Evolutionary conservation across 352 stramenopile genomes (phyloP).

Genomic region (Phytophthora boehmeriae): DNA sequence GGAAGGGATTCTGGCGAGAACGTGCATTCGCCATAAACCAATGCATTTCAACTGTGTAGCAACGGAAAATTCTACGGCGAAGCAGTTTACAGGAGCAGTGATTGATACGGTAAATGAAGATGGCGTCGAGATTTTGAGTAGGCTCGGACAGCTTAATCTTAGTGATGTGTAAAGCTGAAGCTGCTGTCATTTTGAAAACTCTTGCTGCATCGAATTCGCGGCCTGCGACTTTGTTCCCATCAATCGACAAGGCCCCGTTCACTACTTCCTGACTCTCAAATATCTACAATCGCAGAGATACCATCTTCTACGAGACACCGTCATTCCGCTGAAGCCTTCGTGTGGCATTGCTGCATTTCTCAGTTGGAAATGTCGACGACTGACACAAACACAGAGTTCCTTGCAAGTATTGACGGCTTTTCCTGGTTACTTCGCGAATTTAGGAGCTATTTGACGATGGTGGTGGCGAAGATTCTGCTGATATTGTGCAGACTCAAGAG

Average conservation of each 20-base stretch:
- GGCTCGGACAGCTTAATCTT: constrained; percentile 1
- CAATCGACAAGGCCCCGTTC: too few relatives aligned
- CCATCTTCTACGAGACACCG: too few relatives aligned
- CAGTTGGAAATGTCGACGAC: constrained; percentile 2
- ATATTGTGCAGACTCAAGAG: too few relatives aligned
- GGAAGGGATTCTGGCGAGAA: constrained; percentile 1
- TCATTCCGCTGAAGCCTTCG: too few relatives aligned
- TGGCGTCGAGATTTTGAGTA: constrained; percentile 1
- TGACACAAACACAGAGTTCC: constrained; percentile 10
- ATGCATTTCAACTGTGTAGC: constrained; percentile 5
- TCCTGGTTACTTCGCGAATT: neutral
- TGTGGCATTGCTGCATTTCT: constrained; percentile 4
- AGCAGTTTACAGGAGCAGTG: constrained; percentile 10
- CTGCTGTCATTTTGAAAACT: neutral
- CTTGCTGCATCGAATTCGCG: too few relatives aligned
- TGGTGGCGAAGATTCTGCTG: neutral
- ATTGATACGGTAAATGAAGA: neutral
- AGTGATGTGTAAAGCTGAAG: neutral
- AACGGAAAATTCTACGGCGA: neutral
- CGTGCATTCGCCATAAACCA: constrained; percentile 2
- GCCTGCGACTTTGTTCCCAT: too few relatives aligned
- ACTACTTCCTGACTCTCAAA: too few relatives aligned
- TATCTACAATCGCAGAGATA: too few relatives aligned
- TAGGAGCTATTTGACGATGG: neutral
- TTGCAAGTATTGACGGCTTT: constrained; percentile 8